These are phyloP conservation scores for Dryas drummondii DNA, from an alignment of 306 rosid species.

Conservation along the genomic window DNA sequence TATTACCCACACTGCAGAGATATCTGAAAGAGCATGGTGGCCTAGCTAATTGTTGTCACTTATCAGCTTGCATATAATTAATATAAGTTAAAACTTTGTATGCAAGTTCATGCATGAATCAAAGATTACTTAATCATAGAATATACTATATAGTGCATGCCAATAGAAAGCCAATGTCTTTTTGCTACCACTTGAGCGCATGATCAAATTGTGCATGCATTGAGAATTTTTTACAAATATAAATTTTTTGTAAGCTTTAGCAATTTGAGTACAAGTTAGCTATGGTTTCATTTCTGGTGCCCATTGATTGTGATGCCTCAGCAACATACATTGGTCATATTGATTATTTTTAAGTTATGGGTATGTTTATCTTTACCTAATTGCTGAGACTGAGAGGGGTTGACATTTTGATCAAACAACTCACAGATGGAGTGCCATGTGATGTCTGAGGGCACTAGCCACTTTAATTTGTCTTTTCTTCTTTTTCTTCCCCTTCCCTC, in stretches of 20 bases:
- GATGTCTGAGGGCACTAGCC: background rate
- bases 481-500: background rate
- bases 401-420: conserved; percentile 7
- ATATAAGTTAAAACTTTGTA: background rate
- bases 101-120: background rate
- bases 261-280: background rate
- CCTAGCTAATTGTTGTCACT: conserved; percentile 1
- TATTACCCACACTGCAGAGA: background rate
- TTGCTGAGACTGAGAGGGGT: no score
- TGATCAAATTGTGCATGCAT: background rate
- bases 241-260: background rate
- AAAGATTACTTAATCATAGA: background rate
- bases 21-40: background rate
- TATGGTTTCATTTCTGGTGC: background rate
- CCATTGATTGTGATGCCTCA: background rate
- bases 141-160: conserved; percentile 9
- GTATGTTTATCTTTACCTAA: background rate
- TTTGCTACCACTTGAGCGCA: background rate
- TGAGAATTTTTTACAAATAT: background rate
- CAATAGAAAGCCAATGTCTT: conserved; percentile 2
- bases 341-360: background rate
- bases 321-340: no score
- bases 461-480: background rate
- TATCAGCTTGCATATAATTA: background rate
- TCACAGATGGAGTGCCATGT: background rate